These are phyloP conservation scores for Sporothrix humicola DNA, from an alignment of 2,329 filamentous ascomycete species.

Conservation along the genomic window DNA sequence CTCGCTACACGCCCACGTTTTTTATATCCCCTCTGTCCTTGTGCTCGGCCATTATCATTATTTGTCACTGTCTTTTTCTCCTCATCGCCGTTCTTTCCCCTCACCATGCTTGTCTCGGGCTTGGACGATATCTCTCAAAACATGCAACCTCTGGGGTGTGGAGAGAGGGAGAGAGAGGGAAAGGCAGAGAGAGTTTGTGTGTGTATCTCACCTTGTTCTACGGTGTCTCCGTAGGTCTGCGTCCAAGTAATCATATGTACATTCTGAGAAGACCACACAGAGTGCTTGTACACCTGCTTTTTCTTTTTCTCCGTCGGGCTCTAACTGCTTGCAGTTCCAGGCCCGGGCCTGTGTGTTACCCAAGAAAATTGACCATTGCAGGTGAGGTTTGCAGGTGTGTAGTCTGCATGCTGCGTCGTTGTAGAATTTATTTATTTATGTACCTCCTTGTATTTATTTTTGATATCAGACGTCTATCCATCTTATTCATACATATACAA, in stretches of 20 bases:
- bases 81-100: not conserved
- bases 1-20: slow-evolving; percentile 15
- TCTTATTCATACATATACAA: too few species aligned
- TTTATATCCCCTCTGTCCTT: not conserved
- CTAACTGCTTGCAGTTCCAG: slow-evolving; percentile 9
- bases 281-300: not conserved
- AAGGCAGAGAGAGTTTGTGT: too few species aligned
- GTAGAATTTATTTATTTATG: not conserved
- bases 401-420: not conserved
- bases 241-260: too few species aligned
- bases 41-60: not conserved
- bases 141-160: not conserved
- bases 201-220: not conserved
- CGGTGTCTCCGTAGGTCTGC: not conserved
- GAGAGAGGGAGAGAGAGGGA: not conserved
- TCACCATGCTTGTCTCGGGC: not conserved
- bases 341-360: slow-evolving; percentile 17
- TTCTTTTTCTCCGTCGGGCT: not conserved
- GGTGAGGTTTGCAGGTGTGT: not conserved
- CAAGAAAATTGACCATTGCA: not conserved
- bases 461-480: too few species aligned
- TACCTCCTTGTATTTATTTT: not conserved
- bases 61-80: not conserved
- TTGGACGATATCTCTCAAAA: not conserved
- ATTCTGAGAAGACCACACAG: too few species aligned